Conservation (phyloP, 2,329 filamentous ascomycete species). For the Cladosporium sphaerospermum region DNA sequence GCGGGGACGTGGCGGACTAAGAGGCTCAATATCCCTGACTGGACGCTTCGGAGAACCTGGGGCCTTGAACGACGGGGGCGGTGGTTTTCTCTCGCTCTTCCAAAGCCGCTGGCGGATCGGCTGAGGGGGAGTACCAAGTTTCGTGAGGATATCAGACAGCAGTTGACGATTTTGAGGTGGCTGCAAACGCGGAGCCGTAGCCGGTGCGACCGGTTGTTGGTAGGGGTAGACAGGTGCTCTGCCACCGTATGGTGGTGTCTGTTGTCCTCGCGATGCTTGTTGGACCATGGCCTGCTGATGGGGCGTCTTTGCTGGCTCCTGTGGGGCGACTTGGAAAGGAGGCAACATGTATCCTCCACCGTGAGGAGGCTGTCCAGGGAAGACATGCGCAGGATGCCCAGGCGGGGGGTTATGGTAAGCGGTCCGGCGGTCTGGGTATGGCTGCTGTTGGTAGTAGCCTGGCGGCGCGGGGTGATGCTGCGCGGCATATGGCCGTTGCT, state of each 20-base stretch:
- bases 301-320: conserved; percentile 29
- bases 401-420: conserved; percentile 26
- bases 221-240: not conserved
- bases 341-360: conserved; percentile 41
- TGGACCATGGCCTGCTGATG: conserved; percentile 18
- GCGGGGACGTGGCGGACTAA: conserved; percentile 28
- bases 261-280: conserved; percentile 16
- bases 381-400: conserved; percentile 15
- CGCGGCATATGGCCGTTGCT: conserved; percentile 1
- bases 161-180: conserved; percentile 16
- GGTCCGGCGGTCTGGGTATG: conserved; percentile 19
- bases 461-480: conserved; percentile 28
- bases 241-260: conserved; percentile 12
- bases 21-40: conserved; percentile 23
- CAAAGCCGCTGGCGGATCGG: conserved; percentile 19
- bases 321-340: conserved; percentile 42
- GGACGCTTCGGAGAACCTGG: conserved; percentile 22
- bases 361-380: conserved; percentile 32
- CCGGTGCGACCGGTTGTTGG: conserved; percentile 16
- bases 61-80: conserved; percentile 15
- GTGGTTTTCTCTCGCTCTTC: conserved; percentile 25
- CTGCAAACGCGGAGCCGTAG: conserved; percentile 20
- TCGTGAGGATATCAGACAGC: conserved; percentile 21
- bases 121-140: conserved; percentile 24
- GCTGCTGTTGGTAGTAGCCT: conserved; percentile 22